Conservation (phyloP, 352 stramenopile genomes). For the Pythium periplocum region DNA sequence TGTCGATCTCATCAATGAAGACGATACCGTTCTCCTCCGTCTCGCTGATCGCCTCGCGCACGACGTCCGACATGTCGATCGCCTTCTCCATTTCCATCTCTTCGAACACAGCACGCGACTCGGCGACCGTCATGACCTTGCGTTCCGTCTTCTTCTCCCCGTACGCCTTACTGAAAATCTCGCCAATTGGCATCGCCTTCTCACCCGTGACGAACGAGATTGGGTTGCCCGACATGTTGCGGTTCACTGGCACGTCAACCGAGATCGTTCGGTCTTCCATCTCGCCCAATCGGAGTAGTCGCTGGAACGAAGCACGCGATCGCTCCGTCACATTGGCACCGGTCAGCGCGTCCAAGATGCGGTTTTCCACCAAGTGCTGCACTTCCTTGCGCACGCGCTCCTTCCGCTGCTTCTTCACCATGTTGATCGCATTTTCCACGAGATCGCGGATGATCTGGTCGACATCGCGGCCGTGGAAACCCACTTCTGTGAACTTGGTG, state of each 20-base stretch:
- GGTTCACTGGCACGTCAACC: conserved; percentile 60
- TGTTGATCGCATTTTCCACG: conserved; percentile 95
- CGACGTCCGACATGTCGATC: conserved; percentile 88
- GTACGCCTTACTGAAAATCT: conserved; percentile 71
- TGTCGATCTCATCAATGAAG: conserved; percentile 99
- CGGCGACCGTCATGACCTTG: conserved; percentile 92
- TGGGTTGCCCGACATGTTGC: conserved; percentile 37
- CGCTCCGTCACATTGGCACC: conserved; percentile 81
- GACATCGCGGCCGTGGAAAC: conserved; percentile 98
- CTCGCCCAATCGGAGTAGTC: conserved; percentile 84
- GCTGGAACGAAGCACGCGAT: conserved; percentile 89
- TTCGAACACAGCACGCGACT: conserved; percentile 92
- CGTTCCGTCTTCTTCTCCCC: conserved; percentile 85
- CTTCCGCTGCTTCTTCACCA: conserved; percentile 94
- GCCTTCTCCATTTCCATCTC: conserved; percentile 96
- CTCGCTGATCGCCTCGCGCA: conserved; percentile 80
- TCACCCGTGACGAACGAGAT: conserved; percentile 72
- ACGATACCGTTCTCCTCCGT: conserved; percentile 99
- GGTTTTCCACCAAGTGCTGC: conserved; percentile 90
- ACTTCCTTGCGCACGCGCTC: conserved; percentile 92
- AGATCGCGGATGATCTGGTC: conserved; percentile 99
- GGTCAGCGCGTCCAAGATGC: conserved; percentile 93
- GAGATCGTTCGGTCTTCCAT: conserved; percentile 80
- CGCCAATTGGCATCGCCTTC: conserved; percentile 63
- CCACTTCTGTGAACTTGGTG: conserved; percentile 99